Evolutionary conservation across 192 early-diverging fungal genomes (phyloP), one percentile per base, ranked within the genome.

Genomic region (Gaertneriomyces semiglobifer): DNA sequence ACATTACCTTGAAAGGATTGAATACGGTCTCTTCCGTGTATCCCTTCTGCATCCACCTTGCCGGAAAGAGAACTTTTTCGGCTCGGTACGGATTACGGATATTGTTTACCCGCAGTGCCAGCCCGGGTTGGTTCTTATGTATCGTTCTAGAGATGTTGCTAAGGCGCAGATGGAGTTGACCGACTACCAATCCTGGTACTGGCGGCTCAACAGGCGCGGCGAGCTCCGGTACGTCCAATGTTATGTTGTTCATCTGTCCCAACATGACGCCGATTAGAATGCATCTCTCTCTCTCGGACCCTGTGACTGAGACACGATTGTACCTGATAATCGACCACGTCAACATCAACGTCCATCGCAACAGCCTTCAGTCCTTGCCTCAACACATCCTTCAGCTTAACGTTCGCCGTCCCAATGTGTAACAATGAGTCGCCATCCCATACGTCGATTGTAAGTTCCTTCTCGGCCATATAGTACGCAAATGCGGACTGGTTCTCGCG

Each of bases 281-380:
- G 25, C 25, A 2, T 0, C 25, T 2, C 25, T 33, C 2, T 33
- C 25, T 33, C 25, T 33, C n/a, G n/a, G 25, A 33, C 25, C 25
- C 25, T 1, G 2, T 33, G 25, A 33, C 25, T 33, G 25, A 33
- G 25, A 33, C 25, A 33, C 25, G 25, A 33, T 2, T 33, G 25
- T 2, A 33, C 25, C 25, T 33, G 25, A 33, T 33, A 33, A 33
- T 33, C 46, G 4, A 76, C 54, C 53, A 81, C 70, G 47, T 79
- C 80, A 18, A 79, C 63, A 33, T 77, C 77, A n/a, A 71, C 67
- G n/a, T 81, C 77, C 40, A 62, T 48, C 10, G 20, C 10, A 44
- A 81, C 71, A 5, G 61, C 77, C 7, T 39, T 10, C 7, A 43
- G 38, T 20, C 75, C 80, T 47, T 74, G 71, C 10, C 77, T 46